Evolutionary conservation across 305 asterid species (phyloP).

Genomic region (Fraxinus albicans): DNA sequence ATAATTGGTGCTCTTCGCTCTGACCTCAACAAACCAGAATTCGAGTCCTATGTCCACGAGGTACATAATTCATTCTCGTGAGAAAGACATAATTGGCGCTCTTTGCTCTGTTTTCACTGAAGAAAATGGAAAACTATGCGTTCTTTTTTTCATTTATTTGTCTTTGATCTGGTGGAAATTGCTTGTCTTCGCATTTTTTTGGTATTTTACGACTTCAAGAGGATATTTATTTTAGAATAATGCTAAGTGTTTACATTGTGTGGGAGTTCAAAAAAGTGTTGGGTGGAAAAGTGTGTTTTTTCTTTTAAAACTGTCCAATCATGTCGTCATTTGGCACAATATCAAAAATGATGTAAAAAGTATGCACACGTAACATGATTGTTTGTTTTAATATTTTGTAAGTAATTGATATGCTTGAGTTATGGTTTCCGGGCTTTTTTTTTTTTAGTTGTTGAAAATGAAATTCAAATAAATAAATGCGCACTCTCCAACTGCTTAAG

Average conservation of each 20-base stretch:
- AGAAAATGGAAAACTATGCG: neutral
- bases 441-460: neutral
- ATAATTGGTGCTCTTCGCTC: conserved; percentile 57
- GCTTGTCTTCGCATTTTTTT: neutral
- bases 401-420: neutral
- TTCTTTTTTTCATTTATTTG: neutral
- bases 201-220: neutral
- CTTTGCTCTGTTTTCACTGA: conserved; percentile 9
- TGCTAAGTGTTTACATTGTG: no score
- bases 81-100: no score
- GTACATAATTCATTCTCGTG: conserved; percentile 23
- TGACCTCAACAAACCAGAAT: conserved; percentile 76
- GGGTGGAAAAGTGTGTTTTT: no score
- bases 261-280: no score
- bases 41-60: conserved; percentile 72
- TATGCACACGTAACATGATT: neutral
- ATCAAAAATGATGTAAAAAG: neutral
- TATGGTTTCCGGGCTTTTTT: neutral
- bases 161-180: neutral
- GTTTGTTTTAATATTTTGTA: neutral
- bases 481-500: neutral
- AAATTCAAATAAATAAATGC: neutral
- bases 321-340: no score
- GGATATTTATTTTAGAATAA: neutral
- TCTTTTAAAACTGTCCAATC: no score